Base-by-base conservation (phyloP, 2,329 filamentous ascomycete species). In the Capronia coronata region DNA sequence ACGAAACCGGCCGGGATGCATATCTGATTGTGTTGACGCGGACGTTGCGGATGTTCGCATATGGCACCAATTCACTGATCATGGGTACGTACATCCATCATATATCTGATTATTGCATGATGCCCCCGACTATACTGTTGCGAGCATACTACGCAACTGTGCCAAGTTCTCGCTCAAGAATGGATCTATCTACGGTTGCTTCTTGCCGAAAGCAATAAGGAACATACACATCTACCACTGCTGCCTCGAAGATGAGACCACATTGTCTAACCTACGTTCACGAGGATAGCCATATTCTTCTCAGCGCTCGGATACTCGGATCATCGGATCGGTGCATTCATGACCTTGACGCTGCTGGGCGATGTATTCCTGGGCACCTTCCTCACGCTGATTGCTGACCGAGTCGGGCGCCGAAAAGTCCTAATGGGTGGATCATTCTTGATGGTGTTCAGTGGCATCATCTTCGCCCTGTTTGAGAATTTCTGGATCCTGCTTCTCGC, bases 331-430 rank as follows among this genome's bases (percentile, higher is more conserved):
- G 81, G 80, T 2, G 65, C 82, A 1, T 84, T 84, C 66, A 83
- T 84, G 80, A 82, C 79, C 0, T 62, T 83, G 54, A 84, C 81
- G 0, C 65, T 84, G 13, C 67, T 72, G 11, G 81, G 80, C 21
- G 81, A 84, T 62, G 72, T 77, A 2, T 60, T 70, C 35, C 75
- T 83, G 53, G 82, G 79, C 59, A 75, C 82, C 49, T 30, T 78
- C 18, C 69, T 84, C 40, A 80, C 80, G 0, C 60, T 79, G 4
- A 69, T 81, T 52, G 78, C 80, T 21, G 81, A 84, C 64, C 68
- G 67, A 0, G 59, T 80, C 43, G 80, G 80, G 2, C 71, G 80
- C 21, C 71, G 73, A 43, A 67, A 66, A 4, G 71, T 79, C n/a
- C 67, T 84, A 2, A 68, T 72, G 0, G 57, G 74, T 2, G 80